A percentile compares a stretch with the other conserved stretches of the same genome.
Conservation (phyloP, 2,329 filamentous ascomycete genomes). For the Eutypa lata region DNA sequence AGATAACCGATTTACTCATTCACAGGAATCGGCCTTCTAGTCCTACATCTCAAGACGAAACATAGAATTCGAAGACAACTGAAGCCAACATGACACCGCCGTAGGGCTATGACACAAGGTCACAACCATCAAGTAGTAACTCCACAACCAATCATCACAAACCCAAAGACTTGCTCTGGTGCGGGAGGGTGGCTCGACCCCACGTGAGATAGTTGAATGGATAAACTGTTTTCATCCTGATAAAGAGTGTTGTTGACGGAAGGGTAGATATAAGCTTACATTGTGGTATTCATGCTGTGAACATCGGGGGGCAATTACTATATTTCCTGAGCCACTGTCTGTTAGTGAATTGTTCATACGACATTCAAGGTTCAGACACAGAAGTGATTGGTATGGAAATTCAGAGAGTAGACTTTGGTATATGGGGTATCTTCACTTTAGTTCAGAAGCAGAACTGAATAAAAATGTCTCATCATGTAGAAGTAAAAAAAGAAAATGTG, state of each 20-base stretch:
- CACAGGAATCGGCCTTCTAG: constrained; percentile 55
- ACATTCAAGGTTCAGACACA: background rate
- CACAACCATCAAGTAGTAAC: constrained; percentile 44
- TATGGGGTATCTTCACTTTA: constrained; percentile 60
- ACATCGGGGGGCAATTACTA: no score
- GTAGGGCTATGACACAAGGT: constrained; percentile 24
- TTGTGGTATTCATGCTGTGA: constrained; percentile 31
- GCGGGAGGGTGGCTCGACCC: constrained; percentile 70
- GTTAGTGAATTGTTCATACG: background rate
- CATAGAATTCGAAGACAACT: constrained; percentile 46
- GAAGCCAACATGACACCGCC: constrained; percentile 57
- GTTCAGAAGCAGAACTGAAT: constrained; percentile 77
- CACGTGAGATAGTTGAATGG: constrained; percentile 69
- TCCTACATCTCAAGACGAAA: constrained; percentile 56
- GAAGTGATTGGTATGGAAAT: background rate
- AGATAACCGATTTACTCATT: constrained; percentile 71
- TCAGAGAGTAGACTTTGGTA: constrained; percentile 63
- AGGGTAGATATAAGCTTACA: constrained; percentile 21
- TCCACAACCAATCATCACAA: constrained; percentile 73
- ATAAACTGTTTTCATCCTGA: constrained; percentile 66
- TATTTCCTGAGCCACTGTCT: background rate
- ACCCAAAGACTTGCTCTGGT: constrained; percentile 54
- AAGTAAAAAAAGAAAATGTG: constrained; percentile 17
- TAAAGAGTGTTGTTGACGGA: constrained; percentile 4
- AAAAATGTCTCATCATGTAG: constrained; percentile 60